phyloP scores from a whole-genome alignment of 2,329 filamentous ascomycete species.

The Ophiostoma tasmaniense region DNA sequence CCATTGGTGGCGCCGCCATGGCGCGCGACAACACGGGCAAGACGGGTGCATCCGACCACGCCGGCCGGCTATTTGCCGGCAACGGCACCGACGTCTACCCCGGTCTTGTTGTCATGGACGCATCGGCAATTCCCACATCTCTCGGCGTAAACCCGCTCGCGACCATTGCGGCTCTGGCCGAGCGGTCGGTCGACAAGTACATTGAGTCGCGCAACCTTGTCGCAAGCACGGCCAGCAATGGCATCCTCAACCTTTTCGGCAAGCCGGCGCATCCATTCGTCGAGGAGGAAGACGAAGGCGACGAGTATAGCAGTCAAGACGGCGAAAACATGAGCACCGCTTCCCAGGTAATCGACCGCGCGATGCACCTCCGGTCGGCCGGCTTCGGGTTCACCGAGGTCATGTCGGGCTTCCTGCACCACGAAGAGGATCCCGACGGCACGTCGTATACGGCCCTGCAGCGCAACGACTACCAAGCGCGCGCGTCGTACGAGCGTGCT shows the following conservation, averaged over 20 bases:
- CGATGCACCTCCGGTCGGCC: conserved; percentile 35
- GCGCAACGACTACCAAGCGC: conserved; percentile 32
- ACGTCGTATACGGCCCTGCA: not conserved
- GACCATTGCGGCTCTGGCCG: conserved; percentile 60
- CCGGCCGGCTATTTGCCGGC: conserved; percentile 52
- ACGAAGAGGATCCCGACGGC: conserved; percentile 24
- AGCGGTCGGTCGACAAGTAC: conserved; percentile 50
- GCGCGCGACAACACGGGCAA: conserved; percentile 47
- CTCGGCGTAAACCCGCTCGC: conserved; percentile 60
- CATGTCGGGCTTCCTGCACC: conserved; percentile 54
- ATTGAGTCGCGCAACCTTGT: conserved; percentile 33
- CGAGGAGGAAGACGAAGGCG: conserved; percentile 29
- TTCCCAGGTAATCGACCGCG: conserved; percentile 33
- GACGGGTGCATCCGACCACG: conserved; percentile 52
- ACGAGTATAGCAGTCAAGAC: conserved; percentile 26
- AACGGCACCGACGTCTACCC: conserved; percentile 41
- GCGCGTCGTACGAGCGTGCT: conserved; percentile 45
- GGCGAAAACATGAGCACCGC: conserved; percentile 29
- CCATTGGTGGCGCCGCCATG: conserved; percentile 58
- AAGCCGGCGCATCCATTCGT: conserved; percentile 33
- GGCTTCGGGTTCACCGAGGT: conserved; percentile 56
- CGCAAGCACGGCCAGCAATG: conserved; percentile 40
- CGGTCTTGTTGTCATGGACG: conserved; percentile 56
- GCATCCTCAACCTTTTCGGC: conserved; percentile 46
- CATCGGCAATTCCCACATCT: conserved; percentile 51